Evolutionary conservation across 257 asterid genomes (phyloP), one percentile per base, ranked within the genome.

Genomic region (Knoxia roxburghii): DNA sequence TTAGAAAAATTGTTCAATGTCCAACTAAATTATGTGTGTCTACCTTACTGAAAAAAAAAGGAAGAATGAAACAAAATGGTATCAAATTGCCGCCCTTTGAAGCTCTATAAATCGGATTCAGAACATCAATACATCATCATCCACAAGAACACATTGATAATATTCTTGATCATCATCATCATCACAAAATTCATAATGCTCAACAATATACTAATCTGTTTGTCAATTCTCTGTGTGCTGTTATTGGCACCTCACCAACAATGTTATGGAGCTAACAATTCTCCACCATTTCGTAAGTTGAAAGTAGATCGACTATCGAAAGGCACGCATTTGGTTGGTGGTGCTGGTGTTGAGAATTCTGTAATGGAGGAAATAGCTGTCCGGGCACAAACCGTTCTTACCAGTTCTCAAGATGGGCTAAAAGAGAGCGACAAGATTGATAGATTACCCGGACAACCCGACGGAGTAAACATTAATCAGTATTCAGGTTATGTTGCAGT

Each of bases 401-500:
- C 77, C 9, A 68, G 72, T 12, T 9, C 35, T 24, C 59, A 4
- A 53, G 73, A 80, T 12, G 85, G 86, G 1, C 61, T 65, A 41
- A 82, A 72, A 76, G 20, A 85, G 24, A 69, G 75, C 7, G 86
- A 82, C 66, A 73, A 71, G 71, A 80, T 85, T 24, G 55, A 43
- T 17, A 56, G 37, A 57, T 68, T 82, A 69, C 86, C 93, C 0
- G 89, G 89, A 17, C 89, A 86, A 61, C 89, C 89, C 15, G 57
- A 64, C 13, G 57, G 40, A 13, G 83, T 80, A n/a, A 67, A 80
- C 17, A 74, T 82, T 54, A 77, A 73, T 50, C 93, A 84, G 30
- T 86, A 78, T 57, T 60, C 89, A 37, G 89, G 92, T 20, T 83
- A 86, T 67, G 82, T 83, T 0, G 84, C 84, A 0, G 81, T 86